These are phyloP conservation scores for Microsporum canis DNA, from an alignment of 2,329 filamentous ascomycete species.

Conservation along the genomic window DNA sequence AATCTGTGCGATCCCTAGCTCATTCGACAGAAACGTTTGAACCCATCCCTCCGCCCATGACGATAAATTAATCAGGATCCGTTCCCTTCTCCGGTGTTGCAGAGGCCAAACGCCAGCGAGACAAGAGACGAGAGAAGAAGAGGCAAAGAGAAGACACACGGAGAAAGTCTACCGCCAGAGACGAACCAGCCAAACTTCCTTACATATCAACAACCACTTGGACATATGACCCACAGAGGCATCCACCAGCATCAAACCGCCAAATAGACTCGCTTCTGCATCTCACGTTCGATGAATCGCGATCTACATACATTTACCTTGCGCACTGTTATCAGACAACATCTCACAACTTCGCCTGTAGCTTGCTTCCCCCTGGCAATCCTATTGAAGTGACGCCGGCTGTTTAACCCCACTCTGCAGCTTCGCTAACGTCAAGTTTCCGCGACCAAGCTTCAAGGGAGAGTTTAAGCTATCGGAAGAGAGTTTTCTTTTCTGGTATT, in stretches of 20 bases:
- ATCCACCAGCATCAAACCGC: slow-evolving; percentile 1
- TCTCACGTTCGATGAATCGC: slow-evolving; percentile 4
- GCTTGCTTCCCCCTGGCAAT: slow-evolving; percentile 6
- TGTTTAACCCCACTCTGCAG: slow-evolving; percentile 6
- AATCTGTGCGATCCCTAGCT: slow-evolving; percentile 5
- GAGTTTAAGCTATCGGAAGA: slow-evolving; percentile 3
- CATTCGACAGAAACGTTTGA: slow-evolving; percentile 8
- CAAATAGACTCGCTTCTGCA: slow-evolving; percentile 4
- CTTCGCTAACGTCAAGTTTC: slow-evolving; percentile 5
- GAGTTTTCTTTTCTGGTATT: background rate
- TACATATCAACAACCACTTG: slow-evolving; percentile 3
- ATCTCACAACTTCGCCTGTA: background rate
- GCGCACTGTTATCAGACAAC: slow-evolving; percentile 1
- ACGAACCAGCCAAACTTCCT: background rate
- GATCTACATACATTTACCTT: slow-evolving; percentile 2
- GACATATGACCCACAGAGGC: background rate
- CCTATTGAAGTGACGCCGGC: background rate
- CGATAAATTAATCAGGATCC: slow-evolving; percentile 6
- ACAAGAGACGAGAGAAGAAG: background rate
- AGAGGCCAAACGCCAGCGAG: background rate
- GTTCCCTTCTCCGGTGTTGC: background rate
- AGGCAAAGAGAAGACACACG: background rate
- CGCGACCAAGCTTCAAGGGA: slow-evolving; percentile 6
- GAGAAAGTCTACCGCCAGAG: background rate
- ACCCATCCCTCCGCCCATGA: background rate